Evolutionary conservation across 202 grass and related monocot species (phyloP).

Genomic region (Eragrostis tef): DNA sequence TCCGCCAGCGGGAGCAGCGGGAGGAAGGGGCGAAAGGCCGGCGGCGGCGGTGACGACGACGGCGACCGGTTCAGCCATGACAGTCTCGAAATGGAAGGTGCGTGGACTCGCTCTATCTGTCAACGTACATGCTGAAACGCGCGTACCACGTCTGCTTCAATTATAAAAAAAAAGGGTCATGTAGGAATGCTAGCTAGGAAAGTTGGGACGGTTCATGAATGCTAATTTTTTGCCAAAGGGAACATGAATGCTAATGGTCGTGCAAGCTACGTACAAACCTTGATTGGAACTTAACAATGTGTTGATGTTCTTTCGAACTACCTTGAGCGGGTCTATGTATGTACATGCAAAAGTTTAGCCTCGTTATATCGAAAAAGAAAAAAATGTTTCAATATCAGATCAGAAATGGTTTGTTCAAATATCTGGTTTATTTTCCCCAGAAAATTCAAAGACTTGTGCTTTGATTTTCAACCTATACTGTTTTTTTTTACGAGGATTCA

Average conservation of each 20-base stretch:
- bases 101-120: neutral
- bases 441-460: neutral
- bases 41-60: neutral
- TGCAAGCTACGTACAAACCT: neutral
- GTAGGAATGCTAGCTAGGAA: neutral
- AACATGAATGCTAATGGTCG: neutral
- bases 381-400: neutral
- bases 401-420: neutral
- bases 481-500: too few species aligned
- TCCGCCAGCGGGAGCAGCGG: slow-evolving; percentile 29
- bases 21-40: slow-evolving; percentile 21
- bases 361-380: too few species aligned
- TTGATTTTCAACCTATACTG: too few species aligned
- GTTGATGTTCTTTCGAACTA: too few species aligned
- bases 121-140: neutral
- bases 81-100: slow-evolving; percentile 39
- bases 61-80: slow-evolving; percentile 20
- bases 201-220: neutral
- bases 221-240: neutral
- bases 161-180: neutral
- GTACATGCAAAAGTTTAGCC: too few species aligned
- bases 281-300: neutral
- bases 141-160: neutral
- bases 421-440: neutral
- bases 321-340: too few species aligned